A percentile compares a stretch with the other conserved stretches of the same genome.
phyloP scores from a whole-genome alignment of 2,329 filamentous ascomycete genomes.

The Rugonectria rugulosa region DNA sequence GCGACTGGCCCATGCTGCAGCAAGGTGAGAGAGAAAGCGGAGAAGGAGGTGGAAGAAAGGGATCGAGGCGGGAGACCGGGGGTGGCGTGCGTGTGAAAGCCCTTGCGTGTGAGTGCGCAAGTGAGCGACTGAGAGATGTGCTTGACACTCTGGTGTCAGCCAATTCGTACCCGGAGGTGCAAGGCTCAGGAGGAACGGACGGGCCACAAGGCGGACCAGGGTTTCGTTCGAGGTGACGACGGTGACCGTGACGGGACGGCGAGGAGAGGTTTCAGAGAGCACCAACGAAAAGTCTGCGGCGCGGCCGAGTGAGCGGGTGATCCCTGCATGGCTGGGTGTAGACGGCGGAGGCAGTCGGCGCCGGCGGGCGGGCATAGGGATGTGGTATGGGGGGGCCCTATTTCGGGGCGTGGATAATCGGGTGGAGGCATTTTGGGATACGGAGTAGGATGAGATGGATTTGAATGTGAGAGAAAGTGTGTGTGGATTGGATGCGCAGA shows the following conservation, averaged over 20 bases:
- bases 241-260: slow-evolving; percentile 18
- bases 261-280: slow-evolving; percentile 17
- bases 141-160: slow-evolving; percentile 17
- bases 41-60: slow-evolving; percentile 33
- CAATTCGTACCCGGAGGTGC: slow-evolving; percentile 16
- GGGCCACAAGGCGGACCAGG: slow-evolving; percentile 21
- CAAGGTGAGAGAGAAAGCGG: slow-evolving; percentile 25
- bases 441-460: slow-evolving; percentile 8
- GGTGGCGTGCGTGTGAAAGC: slow-evolving; percentile 20
- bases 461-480: slow-evolving; percentile 9
- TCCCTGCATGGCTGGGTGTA: slow-evolving; percentile 31
- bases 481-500: no score
- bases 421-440: slow-evolving; percentile 13
- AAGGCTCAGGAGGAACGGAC: slow-evolving; percentile 18
- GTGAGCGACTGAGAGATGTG: slow-evolving; percentile 4
- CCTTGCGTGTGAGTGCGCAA: not conserved
- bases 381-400: slow-evolving; percentile 14
- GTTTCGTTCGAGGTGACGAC: slow-evolving; percentile 14
- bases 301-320: slow-evolving; percentile 35
- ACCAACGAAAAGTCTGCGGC: slow-evolving; percentile 34
- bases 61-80: slow-evolving; percentile 28
- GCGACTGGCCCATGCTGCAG: slow-evolving; percentile 37
- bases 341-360: slow-evolving; percentile 30
- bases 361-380: slow-evolving; percentile 28
- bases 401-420: slow-evolving; percentile 19